Percentiles rank a stretch among this genome's conserved stretches.
Conservation (phyloP, 73 alveolate species). For the Tetrahymena elliotti region DNA sequence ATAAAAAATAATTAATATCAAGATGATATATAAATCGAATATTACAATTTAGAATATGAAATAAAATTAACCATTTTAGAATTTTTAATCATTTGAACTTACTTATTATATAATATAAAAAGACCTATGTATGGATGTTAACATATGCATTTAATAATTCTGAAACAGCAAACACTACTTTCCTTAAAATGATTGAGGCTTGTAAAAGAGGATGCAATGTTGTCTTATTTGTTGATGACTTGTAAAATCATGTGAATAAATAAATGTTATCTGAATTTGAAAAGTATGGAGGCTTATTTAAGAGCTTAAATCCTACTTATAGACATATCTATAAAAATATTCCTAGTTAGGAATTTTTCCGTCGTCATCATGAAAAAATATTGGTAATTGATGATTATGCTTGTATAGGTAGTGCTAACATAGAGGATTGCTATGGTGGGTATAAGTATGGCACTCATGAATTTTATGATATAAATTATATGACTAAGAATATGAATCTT, state of each 20-base stretch:
- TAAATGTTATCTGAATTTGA: background rate
- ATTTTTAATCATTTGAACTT: background rate
- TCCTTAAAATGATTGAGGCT: constrained; percentile 6
- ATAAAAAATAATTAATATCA: background rate
- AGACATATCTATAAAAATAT: constrained; percentile 3
- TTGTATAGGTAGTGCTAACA: constrained; percentile 42
- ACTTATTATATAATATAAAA: background rate
- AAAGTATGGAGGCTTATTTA: constrained; percentile 18
- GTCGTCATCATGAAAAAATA: constrained; percentile 43
- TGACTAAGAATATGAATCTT: background rate
- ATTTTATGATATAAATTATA: constrained; percentile 36
- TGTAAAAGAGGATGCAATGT: constrained; percentile 42
- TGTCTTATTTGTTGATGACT: constrained; percentile 22
- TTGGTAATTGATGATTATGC: constrained; percentile 40
- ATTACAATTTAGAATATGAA: background rate
- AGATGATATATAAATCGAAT: background rate
- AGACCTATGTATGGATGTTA: constrained; percentile 8
- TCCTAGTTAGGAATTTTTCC: constrained; percentile 9
- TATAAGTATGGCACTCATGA: constrained; percentile 18
- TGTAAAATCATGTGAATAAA: background rate
- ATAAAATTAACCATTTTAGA: background rate
- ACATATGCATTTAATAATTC: constrained; percentile 11
- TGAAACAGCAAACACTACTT: constrained; percentile 11
- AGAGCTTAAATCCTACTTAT: constrained; percentile 13
- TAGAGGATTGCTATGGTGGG: constrained; percentile 38